phyloP scores from a whole-genome alignment of 305 asterid species.

The Fraxinus ornus region DNA sequence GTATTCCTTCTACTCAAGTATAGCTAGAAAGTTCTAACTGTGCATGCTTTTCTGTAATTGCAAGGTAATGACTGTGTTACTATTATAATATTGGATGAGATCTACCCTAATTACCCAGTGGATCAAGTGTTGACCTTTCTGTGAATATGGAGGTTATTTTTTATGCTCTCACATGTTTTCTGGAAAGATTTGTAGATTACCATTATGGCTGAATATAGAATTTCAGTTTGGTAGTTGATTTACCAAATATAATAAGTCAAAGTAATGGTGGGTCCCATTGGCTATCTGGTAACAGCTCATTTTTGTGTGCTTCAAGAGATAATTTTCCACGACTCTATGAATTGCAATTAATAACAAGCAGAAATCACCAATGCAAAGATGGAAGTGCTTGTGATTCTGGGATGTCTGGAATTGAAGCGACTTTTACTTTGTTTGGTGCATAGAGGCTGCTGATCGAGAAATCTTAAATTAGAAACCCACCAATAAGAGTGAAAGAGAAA shows the following conservation, averaged over 20 bases:
- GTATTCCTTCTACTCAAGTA: background rate
- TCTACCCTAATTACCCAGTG: background rate
- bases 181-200: background rate
- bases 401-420: background rate
- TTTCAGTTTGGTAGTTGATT: background rate
- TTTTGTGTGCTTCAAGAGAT: background rate
- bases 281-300: background rate
- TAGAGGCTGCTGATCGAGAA: background rate
- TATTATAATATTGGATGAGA: background rate
- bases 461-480: background rate
- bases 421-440: background rate
- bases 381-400: background rate
- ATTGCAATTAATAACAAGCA: background rate
- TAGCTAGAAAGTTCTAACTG: background rate
- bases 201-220: background rate
- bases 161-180: background rate
- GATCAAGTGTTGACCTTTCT: background rate
- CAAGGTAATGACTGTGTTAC: background rate
- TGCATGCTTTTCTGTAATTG: background rate
- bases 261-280: background rate
- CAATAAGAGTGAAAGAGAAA: background rate
- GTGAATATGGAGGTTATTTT: constrained; percentile 2
- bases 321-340: background rate
- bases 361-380: background rate
- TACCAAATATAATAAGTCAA: background rate